These are phyloP conservation scores for Penicillium samsonianum DNA, from an alignment of 495 filamentous ascomycete genomes.

Conservation along the genomic window DNA sequence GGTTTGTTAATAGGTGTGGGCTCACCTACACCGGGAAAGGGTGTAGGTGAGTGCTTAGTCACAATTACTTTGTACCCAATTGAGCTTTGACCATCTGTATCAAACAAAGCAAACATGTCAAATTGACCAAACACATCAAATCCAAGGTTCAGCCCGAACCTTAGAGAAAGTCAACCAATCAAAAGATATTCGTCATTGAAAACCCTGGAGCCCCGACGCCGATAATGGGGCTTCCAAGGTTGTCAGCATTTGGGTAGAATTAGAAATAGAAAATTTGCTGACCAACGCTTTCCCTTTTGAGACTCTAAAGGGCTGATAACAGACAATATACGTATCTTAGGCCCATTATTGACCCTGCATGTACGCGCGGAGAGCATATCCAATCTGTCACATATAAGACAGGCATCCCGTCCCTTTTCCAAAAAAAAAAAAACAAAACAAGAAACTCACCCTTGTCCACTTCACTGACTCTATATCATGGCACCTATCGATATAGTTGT, in stretches of 20 bases:
- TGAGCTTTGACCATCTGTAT: too few relatives aligned
- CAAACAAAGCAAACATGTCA: neutral
- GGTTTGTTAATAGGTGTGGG: too few relatives aligned
- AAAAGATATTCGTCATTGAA: neutral
- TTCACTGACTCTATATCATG: conserved; percentile 17
- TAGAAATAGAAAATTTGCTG: neutral
- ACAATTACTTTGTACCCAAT: too few relatives aligned
- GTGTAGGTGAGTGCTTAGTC: too few relatives aligned
- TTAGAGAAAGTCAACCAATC: neutral
- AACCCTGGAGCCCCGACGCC: too few relatives aligned
- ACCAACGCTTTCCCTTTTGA: neutral
- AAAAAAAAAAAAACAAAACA: conserved; percentile 5
- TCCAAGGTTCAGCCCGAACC: neutral
- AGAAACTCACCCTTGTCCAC: neutral
- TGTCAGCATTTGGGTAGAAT: neutral
- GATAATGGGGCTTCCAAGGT: neutral
- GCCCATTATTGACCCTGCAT: conserved; percentile 5
- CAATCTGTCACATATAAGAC: conserved; percentile 16
- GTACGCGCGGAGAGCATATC: neutral
- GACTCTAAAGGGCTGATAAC: neutral
- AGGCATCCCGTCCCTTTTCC: conserved; percentile 7
- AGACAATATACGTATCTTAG: neutral
- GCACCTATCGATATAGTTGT: conserved; percentile 51
- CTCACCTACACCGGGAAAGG: too few relatives aligned
- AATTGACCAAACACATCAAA: neutral